Evolutionary conservation across 23 red algal genomes (phyloP), one percentile per base, ranked within the genome.

Genomic region (Pyropia haitanensis): DNA sequence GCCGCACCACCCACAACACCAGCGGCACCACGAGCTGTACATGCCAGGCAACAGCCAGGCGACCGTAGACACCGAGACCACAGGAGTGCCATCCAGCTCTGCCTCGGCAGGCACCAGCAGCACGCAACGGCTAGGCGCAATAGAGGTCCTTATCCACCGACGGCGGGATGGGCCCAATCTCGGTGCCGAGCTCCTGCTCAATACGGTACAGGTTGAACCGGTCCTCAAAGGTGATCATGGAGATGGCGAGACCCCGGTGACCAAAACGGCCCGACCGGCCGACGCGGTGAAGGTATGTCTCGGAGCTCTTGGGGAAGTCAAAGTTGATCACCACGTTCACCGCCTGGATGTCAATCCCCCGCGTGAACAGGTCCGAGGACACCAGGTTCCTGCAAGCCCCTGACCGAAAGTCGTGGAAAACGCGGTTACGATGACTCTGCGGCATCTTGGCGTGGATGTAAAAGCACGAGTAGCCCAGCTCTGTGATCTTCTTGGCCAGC

Each of bases 391-490:
- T 75, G 64, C 92, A 96, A 15, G 83, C 79, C 22, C 92, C 92
- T 20, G 84, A 88, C 39, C 92, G 65, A 74, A 96, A 96, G 74
- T 96, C 92, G 51, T 96, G 92, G 56, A 96, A 96, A 16, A 96
- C 92, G 27, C 92, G 85, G 22, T 88, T 85, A 0, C 92, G 92
- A 46, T 96, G 85, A 22, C 74, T 71, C 76, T 96, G 92, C 17
- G 83, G 85, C 92, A 96, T 96, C 51, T 84, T 81, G 33, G 92
- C 83, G 34, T 96, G 92, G 27, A 96, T 90, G 73, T 96, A 96
- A 61, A 89, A 96, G 60, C 92, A 96, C n/a, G 84, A 89, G 59
- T 96, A 96, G 0, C 92, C 92, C 49, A 96, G 72, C 51, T 96
- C 78, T 12, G 92, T 96, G 32, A 96, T 96, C 66, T 96, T 96